A percentile compares a stretch with the other conserved stretches of the same genome.
phyloP scores from a whole-genome alignment of 495 filamentous ascomycete genomes.

The Aspergillus leporis region DNA sequence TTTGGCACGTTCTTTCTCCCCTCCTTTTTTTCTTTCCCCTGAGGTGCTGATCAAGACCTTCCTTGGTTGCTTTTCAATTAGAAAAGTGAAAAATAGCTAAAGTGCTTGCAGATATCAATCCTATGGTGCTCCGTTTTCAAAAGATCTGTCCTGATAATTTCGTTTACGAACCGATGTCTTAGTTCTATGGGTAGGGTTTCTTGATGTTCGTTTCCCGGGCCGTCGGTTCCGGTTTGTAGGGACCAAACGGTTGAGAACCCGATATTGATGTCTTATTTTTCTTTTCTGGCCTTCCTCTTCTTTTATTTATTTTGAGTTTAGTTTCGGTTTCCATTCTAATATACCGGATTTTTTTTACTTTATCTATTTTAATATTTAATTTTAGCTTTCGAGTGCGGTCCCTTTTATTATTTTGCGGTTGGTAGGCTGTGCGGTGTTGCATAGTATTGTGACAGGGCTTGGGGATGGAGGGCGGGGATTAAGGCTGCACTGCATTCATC shows the following conservation, averaged over 20 bases:
- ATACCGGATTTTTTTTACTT: not conserved
- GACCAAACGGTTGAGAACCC: not conserved
- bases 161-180: no score
- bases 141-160: no score
- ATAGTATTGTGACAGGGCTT: not conserved
- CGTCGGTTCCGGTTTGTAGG: not conserved
- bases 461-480: not conserved
- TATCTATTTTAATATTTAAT: no score
- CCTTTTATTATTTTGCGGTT: not conserved
- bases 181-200: no score
- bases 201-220: not conserved
- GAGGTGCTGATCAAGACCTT: no score
- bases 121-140: no score
- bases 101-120: no score
- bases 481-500: not conserved
- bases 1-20: not conserved
- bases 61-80: no score
- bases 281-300: no score
- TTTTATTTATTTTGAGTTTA: no score
- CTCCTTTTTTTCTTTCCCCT: not conserved
- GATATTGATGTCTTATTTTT: not conserved
- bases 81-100: no score
- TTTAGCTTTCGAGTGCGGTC: not conserved
- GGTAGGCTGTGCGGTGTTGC: not conserved
- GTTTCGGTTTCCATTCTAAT: not conserved